These are phyloP conservation scores for Pseudonitzschia pungens DNA, from an alignment of 108 stramenopile genomes.

Conservation along the genomic window DNA sequence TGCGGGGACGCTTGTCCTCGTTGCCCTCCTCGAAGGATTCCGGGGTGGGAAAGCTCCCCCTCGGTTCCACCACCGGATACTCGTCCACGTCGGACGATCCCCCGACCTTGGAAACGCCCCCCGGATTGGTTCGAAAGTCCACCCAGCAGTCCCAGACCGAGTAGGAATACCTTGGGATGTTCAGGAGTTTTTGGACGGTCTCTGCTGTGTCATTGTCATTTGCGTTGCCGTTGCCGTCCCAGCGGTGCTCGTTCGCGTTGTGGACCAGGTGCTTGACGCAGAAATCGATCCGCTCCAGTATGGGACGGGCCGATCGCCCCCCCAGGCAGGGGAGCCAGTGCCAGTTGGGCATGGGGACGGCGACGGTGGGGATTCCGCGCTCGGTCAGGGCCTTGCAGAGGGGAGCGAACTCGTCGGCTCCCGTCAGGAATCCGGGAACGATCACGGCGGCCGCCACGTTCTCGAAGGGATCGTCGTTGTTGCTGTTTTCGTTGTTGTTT, in stretches of 20 bases:
- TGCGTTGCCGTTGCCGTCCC: background rate
- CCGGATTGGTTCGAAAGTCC: constrained; percentile 68
- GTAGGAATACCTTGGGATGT: constrained; percentile 51
- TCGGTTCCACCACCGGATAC: constrained; percentile 63
- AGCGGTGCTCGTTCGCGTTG: constrained; percentile 16
- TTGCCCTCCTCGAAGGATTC: background rate
- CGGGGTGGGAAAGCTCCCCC: constrained; percentile 46
- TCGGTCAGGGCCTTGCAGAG: constrained; percentile 43
- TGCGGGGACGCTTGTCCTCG: constrained; percentile 31
- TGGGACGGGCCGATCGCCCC: constrained; percentile 64
- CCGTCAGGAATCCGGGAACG: constrained; percentile 73
- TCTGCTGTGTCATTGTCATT: background rate
- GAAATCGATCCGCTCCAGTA: constrained; percentile 69
- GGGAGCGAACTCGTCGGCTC: constrained; percentile 55
- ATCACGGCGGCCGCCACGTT: constrained; percentile 58
- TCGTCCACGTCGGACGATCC: constrained; percentile 58
- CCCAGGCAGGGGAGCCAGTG: constrained; percentile 77
- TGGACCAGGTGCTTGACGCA: constrained; percentile 62
- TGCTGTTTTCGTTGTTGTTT: background rate
- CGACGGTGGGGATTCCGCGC: constrained; percentile 59
- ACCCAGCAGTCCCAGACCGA: constrained; percentile 46
- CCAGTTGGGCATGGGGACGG: constrained; percentile 71
- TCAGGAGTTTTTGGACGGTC: constrained; percentile 14
- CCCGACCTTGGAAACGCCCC: constrained; percentile 62
- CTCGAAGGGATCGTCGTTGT: background rate